Evolutionary conservation across 2,329 filamentous ascomycete genomes (phyloP), one percentile per base, ranked within the genome.

Genomic region (Fusarium keratoplasticum): DNA sequence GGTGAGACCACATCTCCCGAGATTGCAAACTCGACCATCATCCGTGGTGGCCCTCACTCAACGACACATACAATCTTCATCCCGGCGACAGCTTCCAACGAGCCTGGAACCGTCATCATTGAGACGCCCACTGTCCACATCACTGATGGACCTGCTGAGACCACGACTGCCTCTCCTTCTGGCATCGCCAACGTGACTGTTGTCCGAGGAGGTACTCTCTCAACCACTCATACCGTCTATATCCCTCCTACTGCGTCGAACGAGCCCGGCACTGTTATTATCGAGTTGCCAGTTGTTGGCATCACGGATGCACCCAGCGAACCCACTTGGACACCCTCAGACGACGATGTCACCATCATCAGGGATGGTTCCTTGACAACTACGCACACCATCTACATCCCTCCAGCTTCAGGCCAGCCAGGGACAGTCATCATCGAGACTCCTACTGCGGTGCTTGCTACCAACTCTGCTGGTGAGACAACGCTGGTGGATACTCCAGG

Each of bases 371-470:
- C 70, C 2, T 9, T 20, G 0, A 70, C 70, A 13, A 70, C 52
- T 5, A 63, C 70, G 8, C 59, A 55, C 1, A 72, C 70, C 0
- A 14, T 70, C 7, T 73, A 73, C 0, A 50, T 67, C 16, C 61
- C 70, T 2, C 70, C 70, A 6, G 60, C 52, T 0, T 38, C 20
- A 25, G 57, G 40, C 0, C 67, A 71, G 3, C 63, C 71, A 13
- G 71, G 71, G 1, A 73, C 71, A 1, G 47, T 74, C 7, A 62
- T 73, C 7, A 22, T 73, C 2, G 59, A 69, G 10, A 73, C 67
- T 0, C 64, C 70, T 9, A 52, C 20, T 0, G 25, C 14, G 1
- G 40, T 2, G 1, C 22, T 38, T 3, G 35, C 55, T 7, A 58
- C 55, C 18, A 38, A 27, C 55, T 36, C 33, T 6, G 55, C 22